Evolutionary conservation across 331 rosid genomes (phyloP).

Genomic region (Saraca asoca): DNA sequence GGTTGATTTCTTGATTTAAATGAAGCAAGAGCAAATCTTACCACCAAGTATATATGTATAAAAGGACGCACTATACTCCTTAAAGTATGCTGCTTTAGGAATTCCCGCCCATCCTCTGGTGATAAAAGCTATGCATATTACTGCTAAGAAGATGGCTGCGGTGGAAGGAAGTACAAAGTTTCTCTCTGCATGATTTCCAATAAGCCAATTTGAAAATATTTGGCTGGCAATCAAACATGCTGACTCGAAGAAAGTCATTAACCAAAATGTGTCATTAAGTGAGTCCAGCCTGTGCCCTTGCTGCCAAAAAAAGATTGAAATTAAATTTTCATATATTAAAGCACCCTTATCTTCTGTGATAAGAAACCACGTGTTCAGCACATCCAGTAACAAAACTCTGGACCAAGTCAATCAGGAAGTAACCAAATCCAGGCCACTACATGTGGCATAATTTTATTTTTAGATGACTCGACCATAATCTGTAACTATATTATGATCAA

Average conservation of each 20-base stretch:
- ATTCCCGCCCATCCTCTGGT: constrained; percentile 66
- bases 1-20: constrained; percentile 12
- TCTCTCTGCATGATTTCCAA: constrained; percentile 51
- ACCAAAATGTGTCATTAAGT: constrained; percentile 86
- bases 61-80: constrained; percentile 74
- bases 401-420: constrained; percentile 30
- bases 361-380: constrained; percentile 1
- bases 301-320: constrained; percentile 47
- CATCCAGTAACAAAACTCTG: constrained; percentile 14
- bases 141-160: constrained; percentile 62
- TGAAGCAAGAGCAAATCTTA: constrained; percentile 44
- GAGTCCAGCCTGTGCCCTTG: constrained; percentile 86
- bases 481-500: constrained; percentile 21
- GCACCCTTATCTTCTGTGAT: constrained; percentile 17
- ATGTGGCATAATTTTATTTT: constrained; percentile 20
- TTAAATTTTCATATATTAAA: constrained; percentile 27
- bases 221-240: constrained; percentile 83
- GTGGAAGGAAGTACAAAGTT: constrained; percentile 51
- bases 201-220: constrained; percentile 78
- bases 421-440: constrained; percentile 25
- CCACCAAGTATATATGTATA: constrained; percentile 68
- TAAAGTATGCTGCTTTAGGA: constrained; percentile 48
- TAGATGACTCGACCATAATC: constrained; percentile 15
- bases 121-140: constrained; percentile 57
- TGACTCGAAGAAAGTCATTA: constrained; percentile 84